Conservation (phyloP, 1,284 basidiomycete genomes). For the Pseudozyma pruni region DNA sequence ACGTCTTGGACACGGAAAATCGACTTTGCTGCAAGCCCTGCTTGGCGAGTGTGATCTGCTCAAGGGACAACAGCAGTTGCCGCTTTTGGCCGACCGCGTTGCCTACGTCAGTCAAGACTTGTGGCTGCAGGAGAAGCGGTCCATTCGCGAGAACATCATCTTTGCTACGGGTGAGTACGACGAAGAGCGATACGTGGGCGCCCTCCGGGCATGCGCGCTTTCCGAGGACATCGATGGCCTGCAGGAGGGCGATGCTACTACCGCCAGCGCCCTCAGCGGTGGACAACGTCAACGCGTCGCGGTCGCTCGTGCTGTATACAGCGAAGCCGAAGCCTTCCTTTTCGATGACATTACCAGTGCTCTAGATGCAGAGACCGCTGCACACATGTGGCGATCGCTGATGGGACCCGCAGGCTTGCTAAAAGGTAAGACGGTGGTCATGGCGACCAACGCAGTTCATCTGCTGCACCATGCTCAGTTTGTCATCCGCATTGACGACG, state of each 20-base stretch:
- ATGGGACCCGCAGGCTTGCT: slow-evolving; percentile 43
- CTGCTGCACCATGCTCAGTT: slow-evolving; percentile 36
- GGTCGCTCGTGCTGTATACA: slow-evolving; percentile 64
- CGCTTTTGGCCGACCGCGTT: slow-evolving; percentile 26
- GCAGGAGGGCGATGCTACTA: slow-evolving; percentile 58
- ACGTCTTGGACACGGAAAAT: slow-evolving; percentile 61
- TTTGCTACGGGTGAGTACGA: slow-evolving; percentile 54
- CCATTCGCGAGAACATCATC: slow-evolving; percentile 60
- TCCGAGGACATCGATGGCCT: slow-evolving; percentile 49
- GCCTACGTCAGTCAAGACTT: slow-evolving; percentile 62
- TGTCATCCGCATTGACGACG: slow-evolving; percentile 45
- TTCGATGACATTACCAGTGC: slow-evolving; percentile 66
- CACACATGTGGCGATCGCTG: slow-evolving; percentile 68
- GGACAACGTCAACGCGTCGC: slow-evolving; percentile 62
- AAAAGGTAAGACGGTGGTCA: slow-evolving; percentile 45
- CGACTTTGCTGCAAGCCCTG: slow-evolving; percentile 56
- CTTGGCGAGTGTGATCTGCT: slow-evolving; percentile 59
- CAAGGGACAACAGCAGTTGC: slow-evolving; percentile 36
- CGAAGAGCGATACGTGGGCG: slow-evolving; percentile 49
- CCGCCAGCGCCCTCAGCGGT: slow-evolving; percentile 59
- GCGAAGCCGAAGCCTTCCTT: slow-evolving; percentile 52
- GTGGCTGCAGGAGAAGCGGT: slow-evolving; percentile 56
- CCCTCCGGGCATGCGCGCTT: slow-evolving; percentile 59
- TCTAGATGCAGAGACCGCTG: slow-evolving; percentile 75
- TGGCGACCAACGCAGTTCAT: slow-evolving; percentile 57